A percentile compares a stretch with the other conserved stretches of the same genome.
phyloP scores from a whole-genome alignment of 805 yeast species.

The Lipomyces orientalis region DNA sequence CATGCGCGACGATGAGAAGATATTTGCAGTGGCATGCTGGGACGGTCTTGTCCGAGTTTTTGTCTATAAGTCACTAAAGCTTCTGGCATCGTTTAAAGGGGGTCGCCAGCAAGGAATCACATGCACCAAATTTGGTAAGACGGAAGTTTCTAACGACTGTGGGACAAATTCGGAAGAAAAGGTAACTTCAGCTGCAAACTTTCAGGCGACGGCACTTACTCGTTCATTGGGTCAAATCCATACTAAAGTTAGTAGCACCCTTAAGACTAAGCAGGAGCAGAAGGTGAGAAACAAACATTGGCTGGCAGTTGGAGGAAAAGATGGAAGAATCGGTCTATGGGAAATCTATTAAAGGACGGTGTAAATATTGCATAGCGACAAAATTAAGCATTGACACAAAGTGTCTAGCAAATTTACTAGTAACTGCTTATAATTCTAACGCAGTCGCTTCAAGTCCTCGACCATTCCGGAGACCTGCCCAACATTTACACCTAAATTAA shows the following conservation, averaged over 20 bases:
- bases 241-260: neutral
- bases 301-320: conserved; percentile 60
- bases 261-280: conserved; percentile 11
- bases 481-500: conserved; percentile 9
- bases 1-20: conserved; percentile 38
- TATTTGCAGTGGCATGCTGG: conserved; percentile 50
- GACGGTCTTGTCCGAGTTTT: conserved; percentile 48
- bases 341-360: conserved; percentile 30
- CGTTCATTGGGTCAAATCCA: neutral
- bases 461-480: conserved; percentile 25
- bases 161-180: neutral
- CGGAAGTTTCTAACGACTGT: neutral
- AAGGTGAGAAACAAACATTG: conserved; percentile 38
- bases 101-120: conserved; percentile 44
- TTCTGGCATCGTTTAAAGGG: conserved; percentile 44
- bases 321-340: conserved; percentile 58
- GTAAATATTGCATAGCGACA: neutral
- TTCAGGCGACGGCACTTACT: neutral
- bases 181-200: neutral
- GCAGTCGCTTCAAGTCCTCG: conserved; percentile 35
- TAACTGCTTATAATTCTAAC: conserved; percentile 4
- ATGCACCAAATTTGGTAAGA: conserved; percentile 37
- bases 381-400: neutral
- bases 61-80: conserved; percentile 40
- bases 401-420: neutral